Conservation (phyloP, 805 yeast genomes). For the Wickerhamiella sorbophila region DNA sequence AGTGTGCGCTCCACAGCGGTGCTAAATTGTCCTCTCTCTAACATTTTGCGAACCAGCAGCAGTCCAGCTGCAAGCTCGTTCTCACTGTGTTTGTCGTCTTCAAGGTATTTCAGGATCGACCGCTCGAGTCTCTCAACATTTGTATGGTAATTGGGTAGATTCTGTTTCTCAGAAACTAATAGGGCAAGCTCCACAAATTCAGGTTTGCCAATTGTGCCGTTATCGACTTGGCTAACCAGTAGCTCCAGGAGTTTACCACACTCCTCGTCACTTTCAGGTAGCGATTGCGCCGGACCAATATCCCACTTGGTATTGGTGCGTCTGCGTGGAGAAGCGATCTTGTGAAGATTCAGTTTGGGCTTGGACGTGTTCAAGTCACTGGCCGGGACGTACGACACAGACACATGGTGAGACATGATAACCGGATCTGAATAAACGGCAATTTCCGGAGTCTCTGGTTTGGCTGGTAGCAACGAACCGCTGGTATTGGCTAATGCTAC, state of each 20-base stretch:
- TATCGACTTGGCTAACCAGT: conserved; percentile 12
- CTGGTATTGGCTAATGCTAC: background rate
- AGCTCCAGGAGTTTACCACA: conserved; percentile 9
- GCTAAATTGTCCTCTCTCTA: conserved; percentile 7
- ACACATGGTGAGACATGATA: background rate
- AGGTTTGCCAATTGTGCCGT: conserved; percentile 12
- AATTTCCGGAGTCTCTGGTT: background rate
- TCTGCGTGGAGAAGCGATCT: background rate
- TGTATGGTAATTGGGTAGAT: background rate
- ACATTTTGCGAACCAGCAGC: conserved; percentile 12
- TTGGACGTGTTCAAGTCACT: background rate
- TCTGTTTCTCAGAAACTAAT: background rate
- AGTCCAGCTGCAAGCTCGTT: conserved; percentile 13
- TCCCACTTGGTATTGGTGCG: background rate
- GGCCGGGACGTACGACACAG: background rate
- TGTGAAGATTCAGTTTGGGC: background rate
- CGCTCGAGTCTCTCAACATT: background rate
- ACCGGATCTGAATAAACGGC: background rate
- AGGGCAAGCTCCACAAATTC: conserved; percentile 15
- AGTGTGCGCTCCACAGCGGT: conserved; percentile 10
- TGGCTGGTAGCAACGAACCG: background rate
- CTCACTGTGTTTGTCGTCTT: conserved; percentile 6
- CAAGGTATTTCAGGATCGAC: background rate
- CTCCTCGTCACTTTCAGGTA: conserved; percentile 1
- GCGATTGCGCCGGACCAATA: background rate